Base-by-base conservation (phyloP, 2,329 filamentous ascomycete genomes). In the Knoxdaviesia capensis region DNA sequence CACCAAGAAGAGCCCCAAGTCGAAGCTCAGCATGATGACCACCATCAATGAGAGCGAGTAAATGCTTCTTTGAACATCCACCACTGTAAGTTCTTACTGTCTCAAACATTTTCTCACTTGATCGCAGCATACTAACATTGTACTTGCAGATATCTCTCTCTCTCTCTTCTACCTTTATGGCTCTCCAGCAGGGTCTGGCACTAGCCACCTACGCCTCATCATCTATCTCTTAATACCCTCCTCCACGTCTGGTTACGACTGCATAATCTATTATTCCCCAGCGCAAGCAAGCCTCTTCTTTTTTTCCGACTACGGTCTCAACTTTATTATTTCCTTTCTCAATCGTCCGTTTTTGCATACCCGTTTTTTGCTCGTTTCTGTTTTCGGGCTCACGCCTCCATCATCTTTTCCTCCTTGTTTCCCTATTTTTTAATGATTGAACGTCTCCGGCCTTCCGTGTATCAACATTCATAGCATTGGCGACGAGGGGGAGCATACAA, bases 1-100 rank as follows among this genome's bases (percentile, higher is more conserved):
- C 47, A 59, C 60, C 54, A 74, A 70, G 61, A 69, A 66, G 54
- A 60, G 58, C 48, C 55, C 60, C 51, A 68, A 65, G 60, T 57
- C 51, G 51, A 68, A 66, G 59, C 55, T 59, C 42, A 55, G 54
- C 45, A 56, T 59, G 51, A 72, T 77, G 61, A 61, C 68, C 41
- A 64, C 69, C 45, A 75, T 75, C 52, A 52, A 20, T 20, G 20
- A 20, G 20, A 20, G 61, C 49, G 72, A 77, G 58, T 57, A 44
- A 43, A 43, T 45, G 35, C 40, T 33, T 6, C 11, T 33, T 6
- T 6, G 10, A 20, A 20, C 20, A 20, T 20, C 20, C 20, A 20
- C 20, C 3, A 20, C 20, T 20, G 20, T 20, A 20, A 20, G 20
- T 3, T 20, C 20, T 20, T 20, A 20, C 7, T 28, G 28, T 20